phyloP scores from a whole-genome alignment of 805 yeast species.

The Metschnikowia reukaufii region DNA sequence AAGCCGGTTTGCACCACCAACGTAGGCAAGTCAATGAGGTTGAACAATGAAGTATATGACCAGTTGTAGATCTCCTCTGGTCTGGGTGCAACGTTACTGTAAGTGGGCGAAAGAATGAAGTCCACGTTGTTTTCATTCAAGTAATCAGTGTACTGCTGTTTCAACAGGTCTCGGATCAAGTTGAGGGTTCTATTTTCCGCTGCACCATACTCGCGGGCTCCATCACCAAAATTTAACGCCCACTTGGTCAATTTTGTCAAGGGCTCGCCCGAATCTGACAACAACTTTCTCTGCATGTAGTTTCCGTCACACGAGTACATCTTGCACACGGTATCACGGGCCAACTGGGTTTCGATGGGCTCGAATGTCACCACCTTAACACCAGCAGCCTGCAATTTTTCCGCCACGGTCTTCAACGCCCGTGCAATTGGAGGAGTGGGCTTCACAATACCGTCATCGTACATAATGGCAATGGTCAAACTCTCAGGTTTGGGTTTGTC shows the following conservation, averaged over 20 bases:
- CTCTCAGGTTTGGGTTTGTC: conserved; percentile 37
- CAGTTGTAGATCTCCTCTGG: conserved; percentile 66
- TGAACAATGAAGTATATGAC: conserved; percentile 79
- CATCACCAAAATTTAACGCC: conserved; percentile 58
- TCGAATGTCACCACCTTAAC: conserved; percentile 55
- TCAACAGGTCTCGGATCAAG: conserved; percentile 54
- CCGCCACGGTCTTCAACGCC: conserved; percentile 50
- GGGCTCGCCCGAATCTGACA: conserved; percentile 70
- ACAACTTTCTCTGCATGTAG: conserved; percentile 48
- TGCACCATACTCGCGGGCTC: conserved; percentile 46
- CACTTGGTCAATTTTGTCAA: conserved; percentile 61
- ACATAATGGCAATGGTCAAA: conserved; percentile 61
- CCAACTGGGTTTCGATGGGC: conserved; percentile 58
- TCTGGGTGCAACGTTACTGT: conserved; percentile 70
- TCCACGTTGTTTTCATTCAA: conserved; percentile 59
- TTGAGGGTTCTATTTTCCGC: conserved; percentile 58
- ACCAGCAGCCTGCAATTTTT: conserved; percentile 58
- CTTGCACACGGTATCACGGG: conserved; percentile 55
- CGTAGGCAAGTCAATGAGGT: conserved; percentile 69
- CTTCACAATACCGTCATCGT: conserved; percentile 63
- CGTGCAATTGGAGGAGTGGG: conserved; percentile 67
- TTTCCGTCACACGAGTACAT: conserved; percentile 73
- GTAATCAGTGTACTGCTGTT: conserved; percentile 55
- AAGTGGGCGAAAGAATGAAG: conserved; percentile 65
- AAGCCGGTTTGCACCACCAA: conserved; percentile 63